Base-by-base conservation (phyloP, 106 monocot genomes). In the Agapanthus africanus region DNA sequence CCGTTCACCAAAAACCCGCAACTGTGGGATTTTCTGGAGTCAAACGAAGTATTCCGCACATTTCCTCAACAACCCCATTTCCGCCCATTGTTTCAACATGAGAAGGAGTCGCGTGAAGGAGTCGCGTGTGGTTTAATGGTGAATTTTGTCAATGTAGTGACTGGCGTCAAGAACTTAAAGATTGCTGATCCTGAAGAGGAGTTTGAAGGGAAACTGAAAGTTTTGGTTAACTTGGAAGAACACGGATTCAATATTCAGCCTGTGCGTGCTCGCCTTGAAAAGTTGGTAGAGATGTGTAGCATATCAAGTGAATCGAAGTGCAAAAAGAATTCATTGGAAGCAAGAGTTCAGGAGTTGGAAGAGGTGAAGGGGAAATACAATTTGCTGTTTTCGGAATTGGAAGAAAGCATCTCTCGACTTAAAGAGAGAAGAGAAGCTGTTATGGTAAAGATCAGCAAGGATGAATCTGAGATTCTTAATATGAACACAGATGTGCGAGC, bases 41-140 rank as follows among this genome's bases (percentile, higher is more conserved):
- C n/a, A n/a, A n/a, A n/a, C n/a, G 64, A 64, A 39, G 38, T 39
- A 23, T 39, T 64, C 11, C 37, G 23, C 8, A 4, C 38, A n/a
- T 32, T 64, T 31, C 64, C 64, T 3, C 64, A 64, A 19, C 7
- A 64, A 16, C 64, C 64, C 9, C 64, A 64, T 64, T 64, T 64
- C 38, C 38, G 22, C 9, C 64, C 64, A 7, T 35, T 64, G 38
- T 37, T 64, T 0, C 36, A 64, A 22, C 22, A 38, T 21, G 23
- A 21, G 16, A 9, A 64, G 64, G 22, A 8, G 13, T 36, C 22
- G 13, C 36, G 64, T 37, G 64, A 64, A 64, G 64, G 64, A 64
- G 11, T 64, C 23, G 64, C 64, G 22, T 14, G 9, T 39, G 64
- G 64, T 22, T 25, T 39, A 37, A 64, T 38, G 64, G 39, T 39